Conservation (phyloP, 2,329 filamentous ascomycete species). For the Neonectria punicea region DNA sequence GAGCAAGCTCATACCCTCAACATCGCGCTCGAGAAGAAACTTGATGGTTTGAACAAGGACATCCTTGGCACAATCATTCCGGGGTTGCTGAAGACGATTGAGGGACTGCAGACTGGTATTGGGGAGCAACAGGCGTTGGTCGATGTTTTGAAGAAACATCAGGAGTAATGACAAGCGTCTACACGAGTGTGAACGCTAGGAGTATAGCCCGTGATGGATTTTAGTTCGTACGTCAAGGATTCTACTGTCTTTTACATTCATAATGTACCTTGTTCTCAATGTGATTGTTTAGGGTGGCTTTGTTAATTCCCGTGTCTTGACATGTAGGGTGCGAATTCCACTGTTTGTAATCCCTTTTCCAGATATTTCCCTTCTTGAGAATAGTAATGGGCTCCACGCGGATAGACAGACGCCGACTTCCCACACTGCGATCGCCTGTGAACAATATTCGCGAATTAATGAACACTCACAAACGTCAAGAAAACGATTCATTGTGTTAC, state of each 20-base stretch:
- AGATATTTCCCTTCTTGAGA: no score
- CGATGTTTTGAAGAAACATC: conserved; percentile 6
- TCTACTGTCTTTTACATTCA: neutral
- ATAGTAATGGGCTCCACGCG: no score
- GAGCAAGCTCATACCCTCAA: conserved; percentile 4
- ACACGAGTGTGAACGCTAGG: neutral
- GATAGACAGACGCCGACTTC: no score
- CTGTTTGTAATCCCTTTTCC: no score
- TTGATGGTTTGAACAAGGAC: conserved; percentile 8
- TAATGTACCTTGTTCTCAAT: neutral
- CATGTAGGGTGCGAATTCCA: no score
- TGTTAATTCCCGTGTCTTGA: no score
- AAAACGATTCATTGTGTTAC: no score
- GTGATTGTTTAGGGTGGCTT: neutral
- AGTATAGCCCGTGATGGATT: neutral
- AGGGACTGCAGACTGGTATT: conserved; percentile 4
- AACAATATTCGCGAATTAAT: no score
- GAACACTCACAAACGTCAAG: no score
- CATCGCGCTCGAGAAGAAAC: conserved; percentile 7
- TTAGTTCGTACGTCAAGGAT: neutral
- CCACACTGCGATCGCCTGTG: no score
- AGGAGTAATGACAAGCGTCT: neutral
- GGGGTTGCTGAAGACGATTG: conserved; percentile 12
- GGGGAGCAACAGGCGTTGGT: neutral
- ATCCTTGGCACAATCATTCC: conserved; percentile 5